Conservation (phyloP, 805 yeast species). For the Barnettozyma sucrosica region DNA sequence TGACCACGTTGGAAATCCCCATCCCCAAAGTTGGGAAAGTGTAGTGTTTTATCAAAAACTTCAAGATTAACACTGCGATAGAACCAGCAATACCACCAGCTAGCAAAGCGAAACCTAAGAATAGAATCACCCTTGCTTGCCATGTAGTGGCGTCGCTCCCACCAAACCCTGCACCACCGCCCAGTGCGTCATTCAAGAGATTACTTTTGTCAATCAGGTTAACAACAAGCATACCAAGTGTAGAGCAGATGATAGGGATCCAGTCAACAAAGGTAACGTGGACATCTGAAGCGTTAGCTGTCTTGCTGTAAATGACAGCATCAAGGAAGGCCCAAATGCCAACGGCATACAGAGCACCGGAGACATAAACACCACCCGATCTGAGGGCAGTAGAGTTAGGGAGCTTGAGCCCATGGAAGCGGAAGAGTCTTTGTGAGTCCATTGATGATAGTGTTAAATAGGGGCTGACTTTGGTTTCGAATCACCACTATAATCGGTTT, state of each 20-base stretch:
- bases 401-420: slow-evolving; percentile 56
- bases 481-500: too few relatives aligned
- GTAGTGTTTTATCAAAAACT: slow-evolving; percentile 74
- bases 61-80: slow-evolving; percentile 78
- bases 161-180: slow-evolving; percentile 30
- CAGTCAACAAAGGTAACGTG: slow-evolving; percentile 93
- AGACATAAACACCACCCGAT: slow-evolving; percentile 67
- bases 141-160: slow-evolving; percentile 58
- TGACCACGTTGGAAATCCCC: slow-evolving; percentile 86
- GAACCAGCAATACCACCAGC: slow-evolving; percentile 96
- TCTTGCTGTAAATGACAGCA: slow-evolving; percentile 79
- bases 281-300: slow-evolving; percentile 77
- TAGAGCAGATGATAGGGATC: slow-evolving; percentile 87
- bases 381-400: slow-evolving; percentile 70
- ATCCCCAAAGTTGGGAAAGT: slow-evolving; percentile 85
- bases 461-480: neutral
- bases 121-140: slow-evolving; percentile 89
- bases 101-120: slow-evolving; percentile 84
- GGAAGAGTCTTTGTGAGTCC: slow-evolving; percentile 50
- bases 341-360: slow-evolving; percentile 72
- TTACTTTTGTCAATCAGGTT: slow-evolving; percentile 40
- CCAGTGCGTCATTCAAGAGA: slow-evolving; percentile 30
- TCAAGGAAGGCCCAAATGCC: slow-evolving; percentile 91
- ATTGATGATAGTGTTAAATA: slow-evolving; percentile 7
- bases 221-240: slow-evolving; percentile 82